phyloP scores from a whole-genome alignment of 148 eudicot species.

The Vaccinium macrocarpon region DNA sequence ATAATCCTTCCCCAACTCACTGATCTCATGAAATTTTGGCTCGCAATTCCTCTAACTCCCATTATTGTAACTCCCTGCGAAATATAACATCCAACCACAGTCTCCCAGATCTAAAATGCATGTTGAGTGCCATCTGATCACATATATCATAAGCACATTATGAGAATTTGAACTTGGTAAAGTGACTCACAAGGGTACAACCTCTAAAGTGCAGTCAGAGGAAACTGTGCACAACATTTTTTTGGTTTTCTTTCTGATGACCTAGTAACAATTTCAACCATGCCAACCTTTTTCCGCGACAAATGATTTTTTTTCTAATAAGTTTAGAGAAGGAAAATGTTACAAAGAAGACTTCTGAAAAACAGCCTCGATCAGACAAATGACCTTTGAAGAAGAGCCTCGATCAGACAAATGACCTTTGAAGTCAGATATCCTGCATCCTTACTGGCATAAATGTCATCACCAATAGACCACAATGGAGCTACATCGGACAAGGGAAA shows the following conservation, averaged over 20 bases:
- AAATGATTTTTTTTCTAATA: not conserved
- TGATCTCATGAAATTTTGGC: not conserved
- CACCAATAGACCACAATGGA: slow-evolving; percentile 38
- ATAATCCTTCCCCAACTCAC: not conserved
- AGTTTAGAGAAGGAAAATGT: not conserved
- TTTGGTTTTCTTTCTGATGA: not conserved
- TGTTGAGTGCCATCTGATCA: not conserved
- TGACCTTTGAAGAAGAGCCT: slow-evolving; percentile 64
- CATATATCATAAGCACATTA: not conserved
- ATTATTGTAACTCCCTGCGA: not conserved
- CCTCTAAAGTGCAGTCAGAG: not conserved
- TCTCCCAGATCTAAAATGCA: not conserved
- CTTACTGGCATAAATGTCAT: slow-evolving; percentile 32
- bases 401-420: slow-evolving; percentile 59
- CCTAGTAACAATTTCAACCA: not conserved
- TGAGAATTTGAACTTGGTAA: not conserved
- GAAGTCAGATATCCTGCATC: slow-evolving; percentile 46
- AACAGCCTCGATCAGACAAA: slow-evolving; percentile 65
- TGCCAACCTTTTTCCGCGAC: not conserved
- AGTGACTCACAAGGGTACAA: not conserved
- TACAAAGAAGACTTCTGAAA: slow-evolving; percentile 41
- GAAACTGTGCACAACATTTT: not conserved
- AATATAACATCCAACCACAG: not conserved
- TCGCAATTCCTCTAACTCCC: not conserved
- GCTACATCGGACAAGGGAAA: slow-evolving; percentile 24